phyloP scores from a whole-genome alignment of 495 filamentous ascomycete species.

The Talaromyces nanjingensis region DNA sequence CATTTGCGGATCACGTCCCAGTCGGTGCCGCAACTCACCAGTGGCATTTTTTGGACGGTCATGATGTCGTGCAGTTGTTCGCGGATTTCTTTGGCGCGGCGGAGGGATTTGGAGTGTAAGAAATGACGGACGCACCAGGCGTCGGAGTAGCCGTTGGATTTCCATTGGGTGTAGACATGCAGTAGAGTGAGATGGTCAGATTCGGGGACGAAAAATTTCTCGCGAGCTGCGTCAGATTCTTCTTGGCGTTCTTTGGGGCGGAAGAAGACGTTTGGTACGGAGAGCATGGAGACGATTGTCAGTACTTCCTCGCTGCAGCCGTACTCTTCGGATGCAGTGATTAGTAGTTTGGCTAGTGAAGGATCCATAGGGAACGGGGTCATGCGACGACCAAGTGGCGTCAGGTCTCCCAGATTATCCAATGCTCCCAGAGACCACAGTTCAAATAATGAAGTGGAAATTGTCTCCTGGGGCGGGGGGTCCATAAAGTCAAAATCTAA shows the following conservation, averaged over 20 bases:
- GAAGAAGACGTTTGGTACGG: slow-evolving; percentile 94
- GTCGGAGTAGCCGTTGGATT: slow-evolving; percentile 81
- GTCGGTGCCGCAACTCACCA: slow-evolving; percentile 87
- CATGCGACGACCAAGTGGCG: slow-evolving; percentile 82
- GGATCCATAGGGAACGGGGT: slow-evolving; percentile 97
- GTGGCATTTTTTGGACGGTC: slow-evolving; percentile 83
- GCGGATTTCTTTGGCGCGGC: slow-evolving; percentile 85
- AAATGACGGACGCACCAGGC: slow-evolving; percentile 91
- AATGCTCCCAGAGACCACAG: slow-evolving; percentile 95
- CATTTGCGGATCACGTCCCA: slow-evolving; percentile 95
- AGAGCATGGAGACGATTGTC: slow-evolving; percentile 97
- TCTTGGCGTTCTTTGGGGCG: slow-evolving; percentile 96
- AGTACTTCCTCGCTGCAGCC: slow-evolving; percentile 96
- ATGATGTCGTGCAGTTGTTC: slow-evolving; percentile 94
- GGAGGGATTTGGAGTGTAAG: slow-evolving; percentile 82
- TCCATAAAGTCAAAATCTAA: slow-evolving; percentile 99
- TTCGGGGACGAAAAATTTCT: slow-evolving; percentile 98
- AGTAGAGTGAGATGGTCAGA: slow-evolving; percentile 95
- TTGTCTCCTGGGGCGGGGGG: slow-evolving; percentile 95
- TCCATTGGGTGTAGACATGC: slow-evolving; percentile 96
- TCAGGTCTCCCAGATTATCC: slow-evolving; percentile 89
- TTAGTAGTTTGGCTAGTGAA: slow-evolving; percentile 86
- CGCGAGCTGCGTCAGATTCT: slow-evolving; percentile 91
- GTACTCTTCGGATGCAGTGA: slow-evolving; percentile 77
- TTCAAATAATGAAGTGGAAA: slow-evolving; percentile 94